A percentile compares a stretch with the other conserved stretches of the same genome.
phyloP scores from a whole-genome alignment of 495 filamentous ascomycete species.

The Xylaria telfairii region DNA sequence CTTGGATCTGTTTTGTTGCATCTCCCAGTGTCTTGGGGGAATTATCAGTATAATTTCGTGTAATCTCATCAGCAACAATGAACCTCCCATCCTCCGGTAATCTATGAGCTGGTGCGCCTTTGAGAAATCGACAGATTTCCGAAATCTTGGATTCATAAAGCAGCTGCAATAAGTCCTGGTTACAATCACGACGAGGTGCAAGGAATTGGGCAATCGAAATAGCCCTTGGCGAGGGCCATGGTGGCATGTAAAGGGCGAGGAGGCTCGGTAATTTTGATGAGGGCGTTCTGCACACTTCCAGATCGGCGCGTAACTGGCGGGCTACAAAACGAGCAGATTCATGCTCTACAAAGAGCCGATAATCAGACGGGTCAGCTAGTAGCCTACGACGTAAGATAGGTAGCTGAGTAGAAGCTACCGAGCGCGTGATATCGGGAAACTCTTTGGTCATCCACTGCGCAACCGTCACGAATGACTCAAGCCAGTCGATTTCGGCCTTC shows the following conservation, averaged over 20 bases:
- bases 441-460: slow-evolving; percentile 19
- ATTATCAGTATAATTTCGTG: not conserved
- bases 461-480: slow-evolving; percentile 15
- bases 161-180: not conserved
- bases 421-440: slow-evolving; percentile 17
- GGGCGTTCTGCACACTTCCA: not conserved
- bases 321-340: slow-evolving; percentile 14
- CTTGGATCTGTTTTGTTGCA: not conserved
- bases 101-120: not conserved
- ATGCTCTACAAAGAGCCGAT: slow-evolving; percentile 8
- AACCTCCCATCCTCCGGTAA: not conserved
- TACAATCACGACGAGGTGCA: not conserved
- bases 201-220: not conserved
- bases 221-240: slow-evolving; percentile 1
- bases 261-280: slow-evolving; percentile 1
- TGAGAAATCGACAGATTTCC: not conserved
- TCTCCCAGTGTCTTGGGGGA: no score
- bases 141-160: slow-evolving; percentile 19
- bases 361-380: slow-evolving; percentile 8
- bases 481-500: slow-evolving; percentile 17
- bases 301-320: slow-evolving; percentile 11
- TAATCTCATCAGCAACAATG: slow-evolving; percentile 11
- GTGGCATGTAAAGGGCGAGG: slow-evolving; percentile 18
- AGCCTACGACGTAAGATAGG: slow-evolving; percentile 14
- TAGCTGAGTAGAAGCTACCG: not conserved